Evolutionary conservation across 2,329 filamentous ascomycete species (phyloP), one percentile per base, ranked within the genome.

Genomic region (Alternaria ventricosa): DNA sequence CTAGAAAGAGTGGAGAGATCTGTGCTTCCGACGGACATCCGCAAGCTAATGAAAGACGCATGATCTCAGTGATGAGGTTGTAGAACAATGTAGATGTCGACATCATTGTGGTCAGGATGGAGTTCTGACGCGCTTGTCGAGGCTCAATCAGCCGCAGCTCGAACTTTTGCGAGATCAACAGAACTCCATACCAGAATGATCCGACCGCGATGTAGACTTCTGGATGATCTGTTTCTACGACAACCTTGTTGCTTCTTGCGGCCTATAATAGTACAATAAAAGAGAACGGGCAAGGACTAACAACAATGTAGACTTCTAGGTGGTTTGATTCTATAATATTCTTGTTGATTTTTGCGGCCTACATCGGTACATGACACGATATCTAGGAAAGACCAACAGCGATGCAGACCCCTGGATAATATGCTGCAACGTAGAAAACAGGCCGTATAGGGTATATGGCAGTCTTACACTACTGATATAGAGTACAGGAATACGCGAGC

Each of bases 301-400:
- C 0, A 41, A 8, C 33, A 18, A 41, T 2, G 33, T 41, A 41
- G 33, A 5, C 15, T 41, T 41, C 15, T 5, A 15, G 15, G 5
- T 41, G 15, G 9, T n/a, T 0, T 10, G 15, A 9, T 5, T n/a
- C 15, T 8, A n/a, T 3, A 10, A 9, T 5, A 0, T 0, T 41
- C 33, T 18, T 41, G 8, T 41, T 18, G 5, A 8, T 41, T 41
- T 8, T 41, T 41, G 36, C 5, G n/a, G 36, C 15, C 36, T 41
- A 41, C 36, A 18, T 18, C 5, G 9, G 36, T 41, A 41, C n/a
- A 18, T 18, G 4, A 11, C n/a, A 18, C 1, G 1, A 41, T 18
- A 0, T 36, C 9, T 3, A 6, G 0, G 0, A 2, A 18, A 18
- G n/a, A 18, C n/a, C 5, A 11, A 41, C 36, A 3, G 15, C 3